Conservation (phyloP, 2,329 filamentous ascomycete species). For the Cladosporium velox region DNA sequence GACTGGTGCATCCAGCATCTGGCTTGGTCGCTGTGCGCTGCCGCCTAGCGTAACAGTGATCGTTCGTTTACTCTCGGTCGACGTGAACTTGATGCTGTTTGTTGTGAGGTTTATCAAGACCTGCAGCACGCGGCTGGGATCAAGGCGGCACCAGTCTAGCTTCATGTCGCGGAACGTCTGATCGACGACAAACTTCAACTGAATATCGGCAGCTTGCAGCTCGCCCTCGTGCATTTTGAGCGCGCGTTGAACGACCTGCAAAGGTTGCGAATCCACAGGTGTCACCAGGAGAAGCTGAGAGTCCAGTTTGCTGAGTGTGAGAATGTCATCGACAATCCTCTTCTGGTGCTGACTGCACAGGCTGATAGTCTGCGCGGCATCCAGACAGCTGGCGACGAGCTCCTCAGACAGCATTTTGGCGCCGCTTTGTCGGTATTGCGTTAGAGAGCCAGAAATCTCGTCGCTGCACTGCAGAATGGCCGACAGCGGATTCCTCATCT, state of each 20-base stretch:
- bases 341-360: slow-evolving; percentile 80
- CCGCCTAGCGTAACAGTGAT: slow-evolving; percentile 69
- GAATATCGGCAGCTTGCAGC: slow-evolving; percentile 67
- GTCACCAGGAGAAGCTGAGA: slow-evolving; percentile 73
- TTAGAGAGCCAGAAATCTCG: slow-evolving; percentile 62
- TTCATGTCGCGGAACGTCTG: slow-evolving; percentile 59
- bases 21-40: slow-evolving; percentile 56
- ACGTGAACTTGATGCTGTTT: slow-evolving; percentile 82
- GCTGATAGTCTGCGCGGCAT: slow-evolving; percentile 75
- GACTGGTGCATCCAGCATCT: slow-evolving; percentile 49
- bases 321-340: slow-evolving; percentile 72
- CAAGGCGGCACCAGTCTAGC: slow-evolving; percentile 70
- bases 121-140: slow-evolving; percentile 74
- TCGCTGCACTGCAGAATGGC: slow-evolving; percentile 76
- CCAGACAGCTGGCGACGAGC: slow-evolving; percentile 63
- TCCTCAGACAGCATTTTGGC: slow-evolving; percentile 37
- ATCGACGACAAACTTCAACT: slow-evolving; percentile 65
- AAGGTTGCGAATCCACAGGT: slow-evolving; percentile 67
- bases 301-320: slow-evolving; percentile 75
- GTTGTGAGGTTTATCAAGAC: slow-evolving; percentile 79
- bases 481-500: slow-evolving; percentile 69
- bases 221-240: slow-evolving; percentile 80
- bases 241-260: slow-evolving; percentile 65
- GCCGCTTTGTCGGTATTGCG: slow-evolving; percentile 49
- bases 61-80: slow-evolving; percentile 59